Conservation (phyloP, 768 basidiomycete species). For the Pholiota molesta region DNA sequence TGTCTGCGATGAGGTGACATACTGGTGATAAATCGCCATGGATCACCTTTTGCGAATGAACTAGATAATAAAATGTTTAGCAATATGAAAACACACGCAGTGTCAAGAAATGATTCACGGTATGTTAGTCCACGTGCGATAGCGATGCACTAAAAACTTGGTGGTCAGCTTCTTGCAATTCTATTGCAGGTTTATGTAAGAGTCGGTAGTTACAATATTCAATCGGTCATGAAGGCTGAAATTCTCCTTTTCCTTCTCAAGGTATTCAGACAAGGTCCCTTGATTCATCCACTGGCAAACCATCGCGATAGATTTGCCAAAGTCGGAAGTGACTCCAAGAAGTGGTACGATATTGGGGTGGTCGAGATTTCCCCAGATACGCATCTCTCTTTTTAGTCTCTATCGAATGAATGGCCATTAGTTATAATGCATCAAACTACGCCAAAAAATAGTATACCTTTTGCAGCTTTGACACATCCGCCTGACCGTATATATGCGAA, state of each 20-base stretch:
- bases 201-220: neutral
- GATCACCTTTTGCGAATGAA: neutral
- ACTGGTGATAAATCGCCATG: neutral
- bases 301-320: neutral
- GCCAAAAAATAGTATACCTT: too few species aligned
- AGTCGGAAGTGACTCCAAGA: neutral
- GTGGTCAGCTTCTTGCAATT: too few species aligned
- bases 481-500: neutral
- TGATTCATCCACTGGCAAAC: neutral
- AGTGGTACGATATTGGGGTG: slow-evolving; percentile 2
- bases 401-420: neutral
- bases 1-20: too few species aligned
- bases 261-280: neutral
- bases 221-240: too few species aligned
- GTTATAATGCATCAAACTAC: too few species aligned
- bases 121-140: neutral
- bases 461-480: too few species aligned
- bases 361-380: neutral
- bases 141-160: neutral
- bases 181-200: too few species aligned
- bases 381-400: neutral
- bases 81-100: neutral
- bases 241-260: neutral
- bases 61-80: neutral
- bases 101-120: neutral